Evolutionary conservation across 169 alveolate genomes (phyloP).

Genomic region (Eimeria necatrix): DNA sequence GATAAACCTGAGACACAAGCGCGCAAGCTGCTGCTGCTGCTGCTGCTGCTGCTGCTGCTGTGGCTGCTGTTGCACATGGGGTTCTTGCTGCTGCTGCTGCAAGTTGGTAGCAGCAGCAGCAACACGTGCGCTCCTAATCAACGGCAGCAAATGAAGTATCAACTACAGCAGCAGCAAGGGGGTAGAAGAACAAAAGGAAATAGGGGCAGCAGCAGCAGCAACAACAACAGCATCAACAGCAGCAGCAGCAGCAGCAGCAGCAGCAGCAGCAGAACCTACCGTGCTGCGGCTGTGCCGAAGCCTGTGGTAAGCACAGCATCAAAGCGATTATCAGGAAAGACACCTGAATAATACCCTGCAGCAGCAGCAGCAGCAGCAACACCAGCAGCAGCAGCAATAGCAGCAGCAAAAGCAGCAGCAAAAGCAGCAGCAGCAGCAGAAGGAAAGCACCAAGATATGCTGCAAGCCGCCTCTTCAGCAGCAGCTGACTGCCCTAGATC

Average conservation of each 20-base stretch:
- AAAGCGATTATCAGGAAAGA: not conserved
- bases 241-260: not conserved
- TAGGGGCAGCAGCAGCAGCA: not conserved
- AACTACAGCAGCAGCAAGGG: not conserved
- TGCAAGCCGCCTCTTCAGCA: no score
- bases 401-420: not conserved
- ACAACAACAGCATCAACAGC: not conserved
- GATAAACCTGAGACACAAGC: not conserved
- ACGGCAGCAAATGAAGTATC: not conserved
- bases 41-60: not conserved
- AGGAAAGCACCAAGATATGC: not conserved
- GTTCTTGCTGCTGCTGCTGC: no score
- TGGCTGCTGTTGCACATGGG: no score
- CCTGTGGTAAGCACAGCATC: not conserved
- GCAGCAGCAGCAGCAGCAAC: not conserved
- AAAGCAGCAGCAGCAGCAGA: not conserved
- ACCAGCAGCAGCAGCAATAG: not conserved
- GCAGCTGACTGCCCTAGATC: no score
- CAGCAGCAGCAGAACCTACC: not conserved
- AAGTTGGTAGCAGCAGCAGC: no score
- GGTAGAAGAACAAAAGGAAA: not conserved
- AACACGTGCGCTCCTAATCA: not conserved
- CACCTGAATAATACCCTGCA: constrained; percentile 23
- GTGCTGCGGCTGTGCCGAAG: not conserved
- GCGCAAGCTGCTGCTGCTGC: not conserved